A percentile compares a stretch with the other conserved stretches of the same genome.
phyloP scores from a whole-genome alignment of 129 eudicot genomes.

The Pseudognaphalium luteoalbum region DNA sequence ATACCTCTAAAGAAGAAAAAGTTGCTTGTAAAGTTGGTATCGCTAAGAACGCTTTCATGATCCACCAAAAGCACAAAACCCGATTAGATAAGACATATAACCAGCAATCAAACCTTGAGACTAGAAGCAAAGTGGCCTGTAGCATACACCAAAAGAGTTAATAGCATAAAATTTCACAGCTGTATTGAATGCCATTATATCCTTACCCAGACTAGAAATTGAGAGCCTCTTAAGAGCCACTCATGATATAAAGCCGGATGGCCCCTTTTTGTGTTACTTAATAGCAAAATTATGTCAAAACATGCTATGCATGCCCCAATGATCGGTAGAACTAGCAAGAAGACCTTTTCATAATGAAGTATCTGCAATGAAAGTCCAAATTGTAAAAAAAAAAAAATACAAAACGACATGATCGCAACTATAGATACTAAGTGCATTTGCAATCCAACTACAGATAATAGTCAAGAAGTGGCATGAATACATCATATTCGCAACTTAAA shows the following conservation, averaged over 20 bases:
- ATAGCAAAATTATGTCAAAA: constrained; percentile 51
- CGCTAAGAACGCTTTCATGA: constrained; percentile 47
- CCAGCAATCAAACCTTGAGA: constrained; percentile 45
- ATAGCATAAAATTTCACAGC: background rate
- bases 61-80: constrained; percentile 70
- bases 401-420: background rate
- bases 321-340: constrained; percentile 49
- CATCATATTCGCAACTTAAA: constrained; percentile 9
- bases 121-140: constrained; percentile 54
- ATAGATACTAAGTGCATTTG: background rate
- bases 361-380: constrained; percentile 35
- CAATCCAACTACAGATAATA: constrained; percentile 3
- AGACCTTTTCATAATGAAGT: constrained; percentile 44
- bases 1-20: constrained; percentile 62
- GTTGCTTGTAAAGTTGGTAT: constrained; percentile 56
- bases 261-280: constrained; percentile 34
- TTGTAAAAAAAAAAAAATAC: constrained; percentile 13
- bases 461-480: background rate
- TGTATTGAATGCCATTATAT: background rate
- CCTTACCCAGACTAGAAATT: constrained; percentile 70
- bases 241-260: constrained; percentile 51
- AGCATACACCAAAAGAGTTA: constrained; percentile 16
- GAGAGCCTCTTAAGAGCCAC: constrained; percentile 59
- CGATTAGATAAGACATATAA: constrained; percentile 45
- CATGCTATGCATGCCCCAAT: constrained; percentile 58